These are phyloP conservation scores for Neurospora hispaniola DNA, from an alignment of 495 filamentous ascomycete genomes.

Conservation along the genomic window DNA sequence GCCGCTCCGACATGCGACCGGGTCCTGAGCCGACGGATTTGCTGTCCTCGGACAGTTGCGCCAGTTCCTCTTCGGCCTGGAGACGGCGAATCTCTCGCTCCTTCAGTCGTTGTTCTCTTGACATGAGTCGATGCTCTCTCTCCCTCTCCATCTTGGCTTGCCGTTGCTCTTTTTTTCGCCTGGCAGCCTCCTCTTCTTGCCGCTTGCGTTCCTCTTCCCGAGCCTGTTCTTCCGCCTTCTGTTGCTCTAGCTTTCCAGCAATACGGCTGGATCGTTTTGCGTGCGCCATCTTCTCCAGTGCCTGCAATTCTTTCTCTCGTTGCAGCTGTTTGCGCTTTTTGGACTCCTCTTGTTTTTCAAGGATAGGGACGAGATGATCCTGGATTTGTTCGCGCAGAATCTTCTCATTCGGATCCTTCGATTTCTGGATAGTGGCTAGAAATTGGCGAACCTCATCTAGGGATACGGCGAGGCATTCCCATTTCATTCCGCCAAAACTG, in stretches of 20 bases:
- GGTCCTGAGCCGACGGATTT: conserved; percentile 52
- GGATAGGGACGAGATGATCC: conserved; percentile 67
- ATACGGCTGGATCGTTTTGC: conserved; percentile 89
- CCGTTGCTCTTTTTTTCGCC: conserved; percentile 56
- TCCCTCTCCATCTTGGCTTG: conserved; percentile 60
- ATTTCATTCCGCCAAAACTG: conserved; percentile 61
- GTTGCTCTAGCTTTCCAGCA: conserved; percentile 68
- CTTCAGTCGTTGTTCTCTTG: conserved; percentile 70
- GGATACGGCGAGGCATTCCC: conserved; percentile 84
- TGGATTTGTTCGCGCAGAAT: conserved; percentile 55
- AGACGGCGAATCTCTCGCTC: conserved; percentile 74
- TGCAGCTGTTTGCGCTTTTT: conserved; percentile 56
- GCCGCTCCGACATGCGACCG: conserved; percentile 64
- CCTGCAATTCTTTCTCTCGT: conserved; percentile 69
- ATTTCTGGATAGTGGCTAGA: conserved; percentile 56
- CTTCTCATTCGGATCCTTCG: conserved; percentile 74
- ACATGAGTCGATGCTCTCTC: conserved; percentile 70
- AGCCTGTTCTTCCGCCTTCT: conserved; percentile 59
- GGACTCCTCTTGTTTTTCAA: conserved; percentile 72
- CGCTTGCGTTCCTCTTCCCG: conserved; percentile 62
- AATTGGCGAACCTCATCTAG: conserved; percentile 67
- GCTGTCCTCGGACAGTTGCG: conserved; percentile 66
- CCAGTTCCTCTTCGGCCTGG: conserved; percentile 72
- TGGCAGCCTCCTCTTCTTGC: conserved; percentile 51
- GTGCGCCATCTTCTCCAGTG: conserved; percentile 73